Base-by-base conservation (phyloP, 208 protist genomes). In the Trypanosoma rangeli region DNA sequence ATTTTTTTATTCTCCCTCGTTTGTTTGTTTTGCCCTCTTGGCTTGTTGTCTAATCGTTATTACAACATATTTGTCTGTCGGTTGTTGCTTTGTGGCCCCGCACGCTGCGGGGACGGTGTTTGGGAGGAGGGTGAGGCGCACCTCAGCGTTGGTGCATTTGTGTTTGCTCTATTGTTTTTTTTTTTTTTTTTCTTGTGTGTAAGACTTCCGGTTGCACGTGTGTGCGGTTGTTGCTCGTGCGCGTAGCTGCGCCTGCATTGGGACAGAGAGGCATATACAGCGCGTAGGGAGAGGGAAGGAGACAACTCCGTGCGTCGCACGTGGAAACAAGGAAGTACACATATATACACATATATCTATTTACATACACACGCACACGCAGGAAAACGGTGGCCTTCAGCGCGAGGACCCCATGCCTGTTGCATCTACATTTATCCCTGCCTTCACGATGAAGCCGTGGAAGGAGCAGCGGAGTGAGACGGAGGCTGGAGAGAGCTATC, bases 111-210 rank as follows among this genome's bases (percentile, higher is more conserved):
- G n/a, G n/a, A n/a, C n/a, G n/a, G n/a, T n/a, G n/a, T n/a, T n/a
- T n/a, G n/a, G n/a, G n/a, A n/a, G n/a, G n/a, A n/a, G n/a, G n/a
- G n/a, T n/a, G n/a, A n/a, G n/a, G n/a, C n/a, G n/a, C n/a, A n/a
- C n/a, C n/a, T n/a, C n/a, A 15, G 8, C 15, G 42, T 46, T 46
- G 42, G 8, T 46, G 42, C 15, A 15, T 46, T 46, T 15, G 15
- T 46, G 15, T 18, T 73, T 66, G 42, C 58, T 73, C 44, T 67
- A 67, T 66, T 54, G 28, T 64, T 66, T 56, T 59, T 66, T 67
- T 73, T 48, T 66, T 48, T 55, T 44, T 68, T 39, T 39, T 54
- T 68, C 50, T 12, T n/a, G n/a, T n/a, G n/a, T n/a, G n/a, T n/a
- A n/a, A n/a, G n/a, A n/a, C n/a, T n/a, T n/a, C n/a, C n/a, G n/a